Base-by-base conservation (phyloP, 2,329 filamentous ascomycete genomes). In the Acarospora socialis region DNA sequence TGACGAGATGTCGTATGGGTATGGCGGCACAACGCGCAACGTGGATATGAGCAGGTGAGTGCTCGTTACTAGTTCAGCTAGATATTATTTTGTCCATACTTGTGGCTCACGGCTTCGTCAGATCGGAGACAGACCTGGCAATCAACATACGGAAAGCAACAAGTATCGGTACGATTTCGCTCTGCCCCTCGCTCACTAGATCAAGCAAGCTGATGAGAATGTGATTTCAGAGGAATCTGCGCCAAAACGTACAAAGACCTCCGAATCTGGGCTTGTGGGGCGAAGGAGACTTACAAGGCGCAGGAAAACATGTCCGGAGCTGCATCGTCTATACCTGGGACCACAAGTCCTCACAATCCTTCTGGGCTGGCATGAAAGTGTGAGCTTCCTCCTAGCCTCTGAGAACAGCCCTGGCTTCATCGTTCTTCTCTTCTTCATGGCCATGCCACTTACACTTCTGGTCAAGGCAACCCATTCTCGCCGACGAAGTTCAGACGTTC, bases 301-400 rank as follows among this genome's bases (percentile, higher is more conserved):
- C 49, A 70, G 71, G 70, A 39, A 98, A 98, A 62, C 90, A 98
- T 80, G 90, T 98, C 36, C 81, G 90, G 52, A 84, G 81, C 56
- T 92, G 83, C 53, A 98, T 98, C 49, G 87, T 98, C 27, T 95
- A 95, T 58, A 95, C 87, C 37, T 98, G 90, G 90, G 90, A 98
- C 60, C 84, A 98, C 65, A 92, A 92, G 63, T 92, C 80, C 43
- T 92, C 86, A 24, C 69, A 75, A 53, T 82, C 86, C 52, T 98
- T 98, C 57, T 98, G 90, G 90, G 75, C 82, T 35, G 87, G 86
- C 53, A 92, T 98, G 70, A 98, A 98, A 73, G 86, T 95, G 79
- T 92, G 70, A 46, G 78, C 68, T 32, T 21, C 10, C 25, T 19
- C 6, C 16, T 25, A 26, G 5, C 18, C 19, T 19, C 10, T 16